phyloP scores from a whole-genome alignment of 306 rosid species.

The Sicyos edulis region DNA sequence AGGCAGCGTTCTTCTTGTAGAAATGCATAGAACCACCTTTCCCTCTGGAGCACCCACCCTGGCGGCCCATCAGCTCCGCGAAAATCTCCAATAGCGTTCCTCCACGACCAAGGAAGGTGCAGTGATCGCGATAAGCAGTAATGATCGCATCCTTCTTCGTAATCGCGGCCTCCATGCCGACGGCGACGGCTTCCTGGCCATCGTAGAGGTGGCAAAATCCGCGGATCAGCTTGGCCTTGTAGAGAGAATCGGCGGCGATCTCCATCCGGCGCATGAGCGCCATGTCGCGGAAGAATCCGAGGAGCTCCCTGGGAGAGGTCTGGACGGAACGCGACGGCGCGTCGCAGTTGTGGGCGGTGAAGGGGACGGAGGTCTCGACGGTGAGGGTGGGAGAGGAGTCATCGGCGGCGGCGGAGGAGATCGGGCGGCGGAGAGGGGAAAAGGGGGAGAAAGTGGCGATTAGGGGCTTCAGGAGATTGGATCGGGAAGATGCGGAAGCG shows the following conservation, averaged over 20 bases:
- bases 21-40: conserved; percentile 98
- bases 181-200: conserved; percentile 85
- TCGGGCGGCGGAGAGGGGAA: conserved; percentile 38
- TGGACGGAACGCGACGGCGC: conserved; percentile 68
- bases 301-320: conserved; percentile 57
- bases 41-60: conserved; percentile 67
- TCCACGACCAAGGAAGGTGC: conserved; percentile 71
- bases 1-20: conserved; percentile 63
- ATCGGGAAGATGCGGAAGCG: conserved; percentile 35
- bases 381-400: conserved; percentile 40
- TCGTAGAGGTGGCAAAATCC: conserved; percentile 95
- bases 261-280: conserved; percentile 90
- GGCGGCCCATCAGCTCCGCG: conserved; percentile 76
- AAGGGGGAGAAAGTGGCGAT: conserved; percentile 31
- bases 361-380: conserved; percentile 71
- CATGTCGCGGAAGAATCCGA: conserved; percentile 64
- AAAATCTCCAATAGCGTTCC: conserved; percentile 54
- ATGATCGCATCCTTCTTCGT: conserved; percentile 65
- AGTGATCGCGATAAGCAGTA: conserved; percentile 87
- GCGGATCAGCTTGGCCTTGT: conserved; percentile 86
- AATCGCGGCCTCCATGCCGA: conserved; percentile 83
- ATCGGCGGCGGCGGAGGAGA: conserved; percentile 41
- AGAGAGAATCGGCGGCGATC: conserved; percentile 89
- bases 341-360: conserved; percentile 62
- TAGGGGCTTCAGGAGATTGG: conserved; percentile 43